Conservation (phyloP, 495 filamentous ascomycete genomes). For the Hypoxylon fuscum region DNA sequence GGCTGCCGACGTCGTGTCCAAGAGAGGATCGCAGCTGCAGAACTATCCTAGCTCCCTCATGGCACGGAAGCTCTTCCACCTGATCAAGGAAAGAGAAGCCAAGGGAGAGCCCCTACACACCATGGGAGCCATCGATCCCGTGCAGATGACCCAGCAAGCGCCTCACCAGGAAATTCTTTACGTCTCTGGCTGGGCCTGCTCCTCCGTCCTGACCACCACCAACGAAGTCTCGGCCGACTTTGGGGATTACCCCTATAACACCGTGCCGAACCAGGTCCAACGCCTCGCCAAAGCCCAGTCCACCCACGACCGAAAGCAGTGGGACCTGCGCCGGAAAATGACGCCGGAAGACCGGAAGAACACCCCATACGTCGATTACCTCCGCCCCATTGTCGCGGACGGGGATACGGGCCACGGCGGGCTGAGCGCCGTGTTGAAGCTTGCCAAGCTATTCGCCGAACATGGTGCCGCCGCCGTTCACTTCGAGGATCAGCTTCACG, state of each 20-base stretch:
- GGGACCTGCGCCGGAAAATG: slow-evolving; percentile 82
- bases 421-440: slow-evolving; percentile 89
- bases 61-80: slow-evolving; percentile 92
- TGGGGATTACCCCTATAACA: slow-evolving; percentile 98
- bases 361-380: slow-evolving; percentile 87
- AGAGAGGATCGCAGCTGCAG: slow-evolving; percentile 86
- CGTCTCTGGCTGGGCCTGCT: slow-evolving; percentile 97
- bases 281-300: slow-evolving; percentile 94
- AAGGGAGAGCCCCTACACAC: slow-evolving; percentile 90
- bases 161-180: slow-evolving; percentile 95
- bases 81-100: slow-evolving; percentile 78
- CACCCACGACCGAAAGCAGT: slow-evolving; percentile 95
- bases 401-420: slow-evolving; percentile 96
- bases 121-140: slow-evolving; percentile 96
- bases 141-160: slow-evolving; percentile 99
- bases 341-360: slow-evolving; percentile 72
- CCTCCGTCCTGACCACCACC: slow-evolving; percentile 86
- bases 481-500: slow-evolving; percentile 97
- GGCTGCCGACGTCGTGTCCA: slow-evolving; percentile 89
- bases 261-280: slow-evolving; percentile 97
- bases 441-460: slow-evolving; percentile 98
- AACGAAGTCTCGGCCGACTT: slow-evolving; percentile 98
- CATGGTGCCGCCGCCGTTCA: slow-evolving; percentile 96
- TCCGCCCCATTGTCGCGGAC: slow-evolving; percentile 96
- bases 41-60: slow-evolving; percentile 89